Evolutionary conservation across 331 rosid genomes (phyloP).

Genomic region (Erythrophleum ivorense): DNA sequence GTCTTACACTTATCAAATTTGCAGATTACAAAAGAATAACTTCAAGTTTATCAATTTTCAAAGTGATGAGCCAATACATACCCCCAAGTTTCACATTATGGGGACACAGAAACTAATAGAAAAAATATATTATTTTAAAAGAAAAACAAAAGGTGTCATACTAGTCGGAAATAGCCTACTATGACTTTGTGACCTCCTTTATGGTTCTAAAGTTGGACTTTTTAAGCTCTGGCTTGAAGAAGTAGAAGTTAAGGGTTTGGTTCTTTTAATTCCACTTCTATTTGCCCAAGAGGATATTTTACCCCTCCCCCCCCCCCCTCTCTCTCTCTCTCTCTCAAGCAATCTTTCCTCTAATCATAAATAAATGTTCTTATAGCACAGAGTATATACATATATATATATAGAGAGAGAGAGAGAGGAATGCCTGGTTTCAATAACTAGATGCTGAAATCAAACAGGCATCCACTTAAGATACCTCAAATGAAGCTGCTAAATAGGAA

Average conservation of each 20-base stretch:
- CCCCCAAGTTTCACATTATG: neutral
- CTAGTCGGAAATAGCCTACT: neutral
- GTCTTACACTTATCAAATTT: neutral
- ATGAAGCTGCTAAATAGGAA: neutral
- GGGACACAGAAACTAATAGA: neutral
- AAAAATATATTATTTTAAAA: neutral
- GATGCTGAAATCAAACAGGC: neutral
- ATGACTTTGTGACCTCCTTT: neutral
- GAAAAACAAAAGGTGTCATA: neutral
- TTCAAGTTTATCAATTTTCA: neutral
- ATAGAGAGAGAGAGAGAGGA: neutral
- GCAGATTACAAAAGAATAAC: slow-evolving; percentile 1
- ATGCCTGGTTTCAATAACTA: neutral
- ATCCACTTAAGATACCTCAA: neutral
- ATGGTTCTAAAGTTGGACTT: neutral
- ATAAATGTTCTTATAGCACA: too few relatives aligned
- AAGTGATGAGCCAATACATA: neutral
- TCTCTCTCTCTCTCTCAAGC: neutral
- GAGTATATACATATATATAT: neutral
- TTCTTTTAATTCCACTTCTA: neutral
- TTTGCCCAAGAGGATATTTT: neutral
- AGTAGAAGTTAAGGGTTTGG: neutral
- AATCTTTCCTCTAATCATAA: neutral
- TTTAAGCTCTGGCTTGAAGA: neutral
- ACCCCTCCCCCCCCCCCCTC: too few relatives aligned